phyloP scores from a whole-genome alignment of 768 basidiomycete species.

The Leccinellum luteum region DNA sequence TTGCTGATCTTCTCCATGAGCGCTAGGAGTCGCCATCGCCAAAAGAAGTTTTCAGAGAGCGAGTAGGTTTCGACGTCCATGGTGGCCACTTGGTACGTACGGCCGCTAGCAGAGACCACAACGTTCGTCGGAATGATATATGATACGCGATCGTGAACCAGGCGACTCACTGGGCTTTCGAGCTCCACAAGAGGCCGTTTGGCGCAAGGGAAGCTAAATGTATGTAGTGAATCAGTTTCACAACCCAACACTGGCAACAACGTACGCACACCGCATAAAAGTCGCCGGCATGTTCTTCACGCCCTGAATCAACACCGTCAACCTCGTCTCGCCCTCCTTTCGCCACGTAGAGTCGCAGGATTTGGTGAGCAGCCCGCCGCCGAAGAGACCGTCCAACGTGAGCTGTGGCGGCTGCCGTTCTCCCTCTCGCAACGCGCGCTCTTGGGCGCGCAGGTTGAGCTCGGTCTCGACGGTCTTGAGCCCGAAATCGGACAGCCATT shows the following conservation, averaged over 20 bases:
- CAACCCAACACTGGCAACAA: no score
- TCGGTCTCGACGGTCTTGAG: slow-evolving; percentile 40
- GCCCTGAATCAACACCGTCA: slow-evolving; percentile 45
- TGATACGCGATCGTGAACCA: background rate
- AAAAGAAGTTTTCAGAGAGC: slow-evolving; percentile 48
- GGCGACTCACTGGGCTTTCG: slow-evolving; percentile 28
- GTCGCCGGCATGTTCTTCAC: slow-evolving; percentile 38
- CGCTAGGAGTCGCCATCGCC: slow-evolving; percentile 47
- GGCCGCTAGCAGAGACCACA: slow-evolving; percentile 24
- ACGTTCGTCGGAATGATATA: background rate
- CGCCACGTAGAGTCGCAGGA: slow-evolving; percentile 13
- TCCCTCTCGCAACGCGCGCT: slow-evolving; percentile 24
- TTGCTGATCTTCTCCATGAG: slow-evolving; percentile 45
- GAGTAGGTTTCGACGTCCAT: slow-evolving; percentile 45
- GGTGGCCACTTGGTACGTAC: slow-evolving; percentile 44
- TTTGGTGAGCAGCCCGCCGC: slow-evolving; percentile 11
- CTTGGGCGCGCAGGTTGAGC: slow-evolving; percentile 39
- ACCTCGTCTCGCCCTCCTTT: slow-evolving; percentile 16
- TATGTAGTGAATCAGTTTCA: no score
- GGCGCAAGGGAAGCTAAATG: slow-evolving; percentile 32
- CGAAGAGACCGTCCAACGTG: slow-evolving; percentile 37
- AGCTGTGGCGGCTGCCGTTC: slow-evolving; percentile 24
- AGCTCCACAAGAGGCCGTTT: slow-evolving; percentile 32
- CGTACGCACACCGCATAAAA: slow-evolving; percentile 39
- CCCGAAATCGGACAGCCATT: slow-evolving; percentile 52